Base-by-base conservation (phyloP, 192 early-diverging fungal species). In the Backusella sp. region DNA sequence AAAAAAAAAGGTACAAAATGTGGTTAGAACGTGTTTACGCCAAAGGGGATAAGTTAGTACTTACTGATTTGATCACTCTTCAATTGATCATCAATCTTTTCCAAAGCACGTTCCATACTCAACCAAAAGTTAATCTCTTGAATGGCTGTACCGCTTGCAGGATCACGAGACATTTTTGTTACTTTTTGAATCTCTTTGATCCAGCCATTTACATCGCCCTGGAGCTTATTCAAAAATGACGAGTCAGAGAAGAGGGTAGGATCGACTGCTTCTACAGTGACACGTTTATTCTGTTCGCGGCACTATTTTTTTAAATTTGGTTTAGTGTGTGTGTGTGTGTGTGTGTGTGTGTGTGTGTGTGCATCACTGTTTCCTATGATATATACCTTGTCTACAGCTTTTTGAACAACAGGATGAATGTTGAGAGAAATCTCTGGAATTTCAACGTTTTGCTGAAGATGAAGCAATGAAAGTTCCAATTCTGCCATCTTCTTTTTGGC, bases 91-190 rank as follows among this genome's bases (percentile, higher is more conserved):
- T 99, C 96, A 75, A 99, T 97, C 70, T 92, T 88, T 74, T 93
- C 92, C 59, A 99, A 83, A 28, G 94, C 96, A 19, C 91, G 86
- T 82, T 99, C 98, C 96, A 99, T 97, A 68, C 92, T 92, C 37
- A 97, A 85, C 98, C 98, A 99, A 82, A 99, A 99, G 84, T 97
- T 97, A 84, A 99, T 97, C 84, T 99, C 98, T 84, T 98, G 96
- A 66, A 92, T 93, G 28, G 98, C 96, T 6, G 95, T 94, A 11
- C 96, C 97, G 23, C 92, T 93, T 1, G 91, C 83, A 15, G 97
- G 96, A 73, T 99, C 98, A 68, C 98, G 91, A 53, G 90, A 87
- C 66, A 99, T 90, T 78, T 96, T 95, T 49, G 97, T 98, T 19
- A 99, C 97, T 77, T 98, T 98, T 77, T 99, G 97, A 80, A 99